Base-by-base conservation (phyloP, 306 rosid genomes). In the Fagus sylvatica region DNA sequence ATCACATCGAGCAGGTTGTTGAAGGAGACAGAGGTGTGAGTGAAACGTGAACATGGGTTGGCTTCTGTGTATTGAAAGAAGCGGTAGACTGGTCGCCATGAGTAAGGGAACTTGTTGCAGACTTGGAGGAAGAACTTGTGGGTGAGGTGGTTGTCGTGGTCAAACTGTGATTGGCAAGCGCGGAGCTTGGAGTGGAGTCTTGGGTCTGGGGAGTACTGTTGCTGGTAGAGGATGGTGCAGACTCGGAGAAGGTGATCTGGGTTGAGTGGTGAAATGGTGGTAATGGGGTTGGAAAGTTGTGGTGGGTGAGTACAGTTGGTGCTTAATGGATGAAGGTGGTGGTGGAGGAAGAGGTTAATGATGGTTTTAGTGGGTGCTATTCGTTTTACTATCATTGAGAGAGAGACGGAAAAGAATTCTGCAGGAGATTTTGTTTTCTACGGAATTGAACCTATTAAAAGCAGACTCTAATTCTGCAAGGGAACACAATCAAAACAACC, bases 111-210 rank as follows among this genome's bases (percentile, higher is more conserved):
- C 1, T 69, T 76, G 87, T 92, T 94, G 93, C 97, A 91, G 28
- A 91, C 96, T 36, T 89, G 98, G 43, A 94, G 91, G 87, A 94
- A 91, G 85, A 94, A 87, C 78, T 94, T 96, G 78, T 90, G 98
- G 77, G 91, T 87, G 78, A 90, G 89, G 34, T 79, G 55, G 85
- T 3, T 2, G 15, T 59, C 66, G 4, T 55, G 33, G 33, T n/a
- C 9, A 32, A 55, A 55, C 12, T 55, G 61, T 1, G 85, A 90
- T 42, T 79, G 71, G 81, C 76, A 80, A 33, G 94, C 80, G 59
- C 76, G 59, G 81, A 94, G 94, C 60, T 88, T 89, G 5, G 94
- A 81, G 77, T 82, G 85, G 77, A 90, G 89, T 13, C 94, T 80
- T 17, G 90, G 39, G 66, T 83, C 88, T 55, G 93, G 79, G 30